These are phyloP conservation scores for Camellia oleifera DNA, from an alignment of 179 eudicot species.

Conservation along the genomic window DNA sequence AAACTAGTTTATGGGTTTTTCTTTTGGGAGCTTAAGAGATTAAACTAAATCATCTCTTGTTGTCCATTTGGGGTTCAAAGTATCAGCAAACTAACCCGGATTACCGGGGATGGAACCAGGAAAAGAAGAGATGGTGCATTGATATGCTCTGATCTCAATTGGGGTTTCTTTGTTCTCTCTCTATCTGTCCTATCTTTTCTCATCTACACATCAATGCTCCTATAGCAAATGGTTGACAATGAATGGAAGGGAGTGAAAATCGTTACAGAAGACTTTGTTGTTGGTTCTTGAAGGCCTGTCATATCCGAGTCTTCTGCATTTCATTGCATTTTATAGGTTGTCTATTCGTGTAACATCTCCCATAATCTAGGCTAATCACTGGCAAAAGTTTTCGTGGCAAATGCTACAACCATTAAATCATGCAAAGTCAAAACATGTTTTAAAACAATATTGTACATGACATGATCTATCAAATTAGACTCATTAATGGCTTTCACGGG, in stretches of 20 bases:
- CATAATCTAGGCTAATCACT: no score
- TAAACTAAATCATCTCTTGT: slow-evolving; percentile 5
- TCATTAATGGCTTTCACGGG: no score
- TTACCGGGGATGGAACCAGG: not conserved
- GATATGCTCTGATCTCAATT: not conserved
- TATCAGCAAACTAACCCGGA: slow-evolving; percentile 1
- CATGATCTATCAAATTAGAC: no score
- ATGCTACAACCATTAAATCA: no score
- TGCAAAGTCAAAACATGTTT: no score
- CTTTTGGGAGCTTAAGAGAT: not conserved
- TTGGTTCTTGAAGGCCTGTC: not conserved
- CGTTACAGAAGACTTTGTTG: not conserved
- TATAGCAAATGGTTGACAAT: not conserved
- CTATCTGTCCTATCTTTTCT: not conserved
- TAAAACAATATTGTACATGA: no score
- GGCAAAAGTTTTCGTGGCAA: no score
- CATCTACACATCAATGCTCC: not conserved
- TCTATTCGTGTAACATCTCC: no score
- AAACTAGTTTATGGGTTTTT: not conserved
- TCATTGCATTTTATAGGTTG: not conserved
- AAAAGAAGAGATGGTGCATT: not conserved
- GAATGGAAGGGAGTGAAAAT: not conserved
- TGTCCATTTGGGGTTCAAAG: slow-evolving; percentile 11
- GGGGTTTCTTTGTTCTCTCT: not conserved
- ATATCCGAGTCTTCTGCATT: slow-evolving; percentile 11